phyloP scores from a whole-genome alignment of 768 basidiomycete genomes.

The Mycena venus region DNA sequence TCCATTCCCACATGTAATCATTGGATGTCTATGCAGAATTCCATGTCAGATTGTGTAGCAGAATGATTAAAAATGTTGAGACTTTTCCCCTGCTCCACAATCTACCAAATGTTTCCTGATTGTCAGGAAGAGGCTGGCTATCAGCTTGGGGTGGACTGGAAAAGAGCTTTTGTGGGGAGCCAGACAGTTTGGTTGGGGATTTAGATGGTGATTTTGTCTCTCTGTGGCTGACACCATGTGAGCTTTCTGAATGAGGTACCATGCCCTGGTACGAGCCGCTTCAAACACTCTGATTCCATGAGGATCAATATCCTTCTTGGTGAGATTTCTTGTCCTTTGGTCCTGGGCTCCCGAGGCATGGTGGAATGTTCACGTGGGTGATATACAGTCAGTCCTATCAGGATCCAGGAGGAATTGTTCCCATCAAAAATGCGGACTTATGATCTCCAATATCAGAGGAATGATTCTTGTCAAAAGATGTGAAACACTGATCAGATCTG shows the following conservation, averaged over 20 bases:
- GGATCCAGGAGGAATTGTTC: too few relatives aligned
- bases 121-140: neutral
- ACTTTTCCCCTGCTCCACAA: neutral
- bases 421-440: too few relatives aligned
- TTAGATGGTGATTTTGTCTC: neutral
- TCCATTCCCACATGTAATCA: neutral
- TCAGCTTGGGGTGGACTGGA: too few relatives aligned
- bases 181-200: neutral
- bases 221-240: neutral
- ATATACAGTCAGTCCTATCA: too few relatives aligned
- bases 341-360: neutral
- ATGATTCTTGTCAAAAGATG: too few relatives aligned
- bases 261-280: neutral
- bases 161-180: too few relatives aligned
- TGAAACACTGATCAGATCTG: too few relatives aligned
- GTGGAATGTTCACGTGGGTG: too few relatives aligned
- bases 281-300: neutral
- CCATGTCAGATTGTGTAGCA: too few relatives aligned
- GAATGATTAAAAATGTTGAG: neutral
- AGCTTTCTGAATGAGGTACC: neutral
- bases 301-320: too few relatives aligned
- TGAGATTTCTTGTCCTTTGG: neutral
- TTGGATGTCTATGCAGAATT: neutral
- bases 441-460: too few relatives aligned
- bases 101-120: neutral